Evolutionary conservation across 257 asterid species (phyloP).

Genomic region (Nicotiana obtusifolia): DNA sequence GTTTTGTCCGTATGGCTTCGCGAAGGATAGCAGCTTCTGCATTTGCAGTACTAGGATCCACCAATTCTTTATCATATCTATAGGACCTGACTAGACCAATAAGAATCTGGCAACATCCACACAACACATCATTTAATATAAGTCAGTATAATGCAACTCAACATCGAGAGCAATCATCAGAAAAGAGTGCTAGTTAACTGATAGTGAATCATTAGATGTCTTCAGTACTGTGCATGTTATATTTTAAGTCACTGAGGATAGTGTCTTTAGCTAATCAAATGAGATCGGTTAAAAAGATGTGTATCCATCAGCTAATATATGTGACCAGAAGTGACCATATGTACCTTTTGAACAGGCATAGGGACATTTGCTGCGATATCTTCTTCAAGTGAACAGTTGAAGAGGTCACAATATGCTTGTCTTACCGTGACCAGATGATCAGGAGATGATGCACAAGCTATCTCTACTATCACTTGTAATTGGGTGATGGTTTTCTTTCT

Average conservation of each 20-base stretch:
- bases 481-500: constrained; percentile 36
- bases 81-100: constrained; percentile 63
- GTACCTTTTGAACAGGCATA: constrained; percentile 63
- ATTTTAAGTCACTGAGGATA: not conserved
- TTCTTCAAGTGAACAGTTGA: constrained; percentile 63
- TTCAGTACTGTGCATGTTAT: not conserved
- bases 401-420: constrained; percentile 52
- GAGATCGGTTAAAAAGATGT: not conserved
- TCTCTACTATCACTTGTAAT: constrained; percentile 66
- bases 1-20: constrained; percentile 42
- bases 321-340: not conserved
- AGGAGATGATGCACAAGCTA: constrained; percentile 73
- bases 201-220: not conserved
- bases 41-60: constrained; percentile 44
- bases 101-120: constrained; percentile 42
- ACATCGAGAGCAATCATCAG: not conserved
- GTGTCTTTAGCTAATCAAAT: not conserved
- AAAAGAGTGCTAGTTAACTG: not conserved
- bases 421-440: constrained; percentile 65
- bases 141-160: not conserved
- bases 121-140: not conserved
- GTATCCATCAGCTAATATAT: not conserved
- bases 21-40: constrained; percentile 56
- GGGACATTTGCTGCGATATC: constrained; percentile 53
- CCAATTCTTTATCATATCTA: constrained; percentile 56